Base-by-base conservation (phyloP, 1,139 yeast species). In the Eremothecium gossypii region DNA sequence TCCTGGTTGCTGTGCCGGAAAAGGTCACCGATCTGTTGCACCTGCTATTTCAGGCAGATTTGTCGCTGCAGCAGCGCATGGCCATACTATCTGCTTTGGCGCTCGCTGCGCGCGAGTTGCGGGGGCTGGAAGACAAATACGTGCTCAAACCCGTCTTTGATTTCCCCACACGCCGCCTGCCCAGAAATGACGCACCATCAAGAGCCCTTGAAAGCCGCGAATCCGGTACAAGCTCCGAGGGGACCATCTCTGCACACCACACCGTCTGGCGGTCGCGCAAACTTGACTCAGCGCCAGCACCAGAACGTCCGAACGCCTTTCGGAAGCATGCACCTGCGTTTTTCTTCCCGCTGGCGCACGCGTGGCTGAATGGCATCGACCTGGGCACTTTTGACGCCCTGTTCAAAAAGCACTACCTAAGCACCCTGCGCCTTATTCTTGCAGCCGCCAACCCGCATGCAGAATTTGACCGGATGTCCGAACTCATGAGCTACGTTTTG, bases 41-140 rank as follows among this genome's bases (percentile, higher is more conserved):
- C 27, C 57, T 76, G 13, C 62, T 82, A 12, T 64, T 77, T 27
- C 66, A 70, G 0, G 81, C 83, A 0, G 91, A 83, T 53, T 73
- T 78, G 43, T 79, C 86, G 0, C 59, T 82, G n/a, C 84, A 78
- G 47, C 81, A 76, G 44, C 58, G 91, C 44, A 67, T 82, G 62
- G 60, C 73, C 34, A 65, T 81, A 3, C 55, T 83, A 9, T 70
- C 83, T 3, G 65, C 79, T 0, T 55, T 79, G 11, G 76, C 84
- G 0, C 61, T 82, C 23, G 67, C 80, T 2, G 77, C 80, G 0
- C 62, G 91, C 48, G 87, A 81, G 48, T 60, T 81, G 7, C 65
- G 79, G 40, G 89, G 89, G 0, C 59, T 68, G 29, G 66, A 71
- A 11, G 89, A 82, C 58, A 49, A 45, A 0, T 58, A 61, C 33